Evolutionary conservation across 2,329 filamentous ascomycete genomes (phyloP), one percentile per base, ranked within the genome.

Genomic region (Arthroderma uncinatum): DNA sequence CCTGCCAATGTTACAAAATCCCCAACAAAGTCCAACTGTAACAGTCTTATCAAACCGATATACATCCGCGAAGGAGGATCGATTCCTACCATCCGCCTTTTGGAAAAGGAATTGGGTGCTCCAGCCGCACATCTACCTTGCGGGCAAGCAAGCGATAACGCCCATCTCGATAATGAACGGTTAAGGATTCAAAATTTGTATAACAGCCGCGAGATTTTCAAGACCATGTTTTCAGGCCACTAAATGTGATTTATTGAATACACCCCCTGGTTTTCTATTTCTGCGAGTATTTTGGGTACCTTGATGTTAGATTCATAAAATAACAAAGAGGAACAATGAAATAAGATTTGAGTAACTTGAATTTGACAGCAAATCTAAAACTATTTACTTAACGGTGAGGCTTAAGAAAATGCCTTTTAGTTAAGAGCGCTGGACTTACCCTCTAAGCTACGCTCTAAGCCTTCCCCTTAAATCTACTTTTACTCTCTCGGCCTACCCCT

Each of bases 31-130:
- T 1, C 4, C 8, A 42, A 39, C 36, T n/a, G 2, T 36, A 10
- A 48, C 57, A 4, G 53, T 54, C 52, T 56, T 16, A 61, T 69
- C 9, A 65, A 67, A 56, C 92, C 91, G 0, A 77, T 98, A 2
- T 97, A 95, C 69, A 98, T 98, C 63, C 82, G 93, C 8, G 93
- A 98, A 72, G 93, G 93, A 10, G 93, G 93, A 4, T 94, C 87
- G 0, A 98, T 98, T 63, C 93, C 93, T 0, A 89, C 89, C 0
- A 97, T 97, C 57, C 78, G 93, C 4, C 97, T 97, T 67, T 69
- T 97, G 37, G 92, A 97, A 70, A 95, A 95, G 74, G 89, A 95
- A 65, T 96, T 97, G 67, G 79, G 80, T 2, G 93, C 93, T 0
- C 90, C 91, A 0, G 92, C 93, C 0, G 92, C 92, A 0, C 91